Base-by-base conservation (phyloP, 2,329 filamentous ascomycete species). In the Stemphylium vesicarium region DNA sequence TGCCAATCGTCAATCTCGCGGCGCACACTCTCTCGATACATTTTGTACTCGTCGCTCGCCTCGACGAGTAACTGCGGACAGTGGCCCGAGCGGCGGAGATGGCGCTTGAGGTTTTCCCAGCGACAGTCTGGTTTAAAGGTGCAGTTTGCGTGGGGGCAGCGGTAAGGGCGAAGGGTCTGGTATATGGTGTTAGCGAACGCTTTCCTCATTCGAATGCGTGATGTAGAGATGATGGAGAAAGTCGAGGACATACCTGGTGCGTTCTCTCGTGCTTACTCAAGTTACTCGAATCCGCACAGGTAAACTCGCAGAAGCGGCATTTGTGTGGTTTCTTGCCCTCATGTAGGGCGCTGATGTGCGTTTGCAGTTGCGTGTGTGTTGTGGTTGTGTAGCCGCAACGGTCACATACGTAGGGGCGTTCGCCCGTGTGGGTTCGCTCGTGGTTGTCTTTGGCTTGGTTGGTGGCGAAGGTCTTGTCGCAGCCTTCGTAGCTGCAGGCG, bases 391-490 rank as follows among this genome's bases (percentile, higher is more conserved):
- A 75, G 2, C 66, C 69, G 45, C 74, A 77, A 15, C 68, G 63
- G 31, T 73, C 66, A 44, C 74, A 77, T 7, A 68, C 64, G 29
- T 75, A 76, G 2, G 74, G 74, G 11, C 72, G 63, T 32, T 72
- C 68, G 13, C 73, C 73, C 0, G 72, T 75, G 42, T 77, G 74
- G 2, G 74, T 76, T 7, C 73, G 65, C 53, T 75, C 69, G 39
- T 77, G 74, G 36, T 77, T 77, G 36, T 76, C 72, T 45, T 75
- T 72, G n/a, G 73, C 73, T 61, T 77, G 74, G 38, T 75, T 75
- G 4, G 74, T 77, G 4, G 71, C 74, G 49, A 76, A 77, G 0
- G 69, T 75, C 58, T 76, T 75, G 54, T 65, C 65, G 59, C 74
- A 77, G 4, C 65, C 69, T 13, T 62, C 42, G 32, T 67, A 75